Conservation (phyloP, 2,329 filamentous ascomycete species). For the Setomelanomma holmii region DNA sequence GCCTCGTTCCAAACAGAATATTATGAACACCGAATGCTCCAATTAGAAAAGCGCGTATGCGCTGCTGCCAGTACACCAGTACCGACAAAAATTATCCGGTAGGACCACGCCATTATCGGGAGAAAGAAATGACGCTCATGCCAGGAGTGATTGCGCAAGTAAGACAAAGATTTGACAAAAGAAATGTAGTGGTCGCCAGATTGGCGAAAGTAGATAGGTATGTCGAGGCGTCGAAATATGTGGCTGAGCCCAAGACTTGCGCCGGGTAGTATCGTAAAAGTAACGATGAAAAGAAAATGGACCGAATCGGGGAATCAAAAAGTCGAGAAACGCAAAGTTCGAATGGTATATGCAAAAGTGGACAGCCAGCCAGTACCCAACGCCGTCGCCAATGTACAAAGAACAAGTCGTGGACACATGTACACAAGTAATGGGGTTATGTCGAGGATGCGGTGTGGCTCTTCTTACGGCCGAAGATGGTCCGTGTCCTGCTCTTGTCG, state of each 20-base stretch:
- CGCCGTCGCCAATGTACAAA: constrained; percentile 41
- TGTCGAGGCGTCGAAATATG: constrained; percentile 10
- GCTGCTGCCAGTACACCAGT: background rate
- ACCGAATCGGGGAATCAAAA: constrained; percentile 7
- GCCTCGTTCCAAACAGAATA: background rate
- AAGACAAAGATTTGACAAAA: background rate
- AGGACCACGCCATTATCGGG: background rate
- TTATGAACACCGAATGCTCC: background rate
- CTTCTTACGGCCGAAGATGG: constrained; percentile 73
- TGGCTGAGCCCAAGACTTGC: constrained; percentile 25
- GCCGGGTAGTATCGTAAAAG: constrained; percentile 35
- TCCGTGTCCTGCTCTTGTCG: constrained; percentile 78
- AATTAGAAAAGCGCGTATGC: background rate
- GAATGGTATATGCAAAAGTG: constrained; percentile 41
- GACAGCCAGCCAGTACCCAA: constrained; percentile 32
- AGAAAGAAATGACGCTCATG: background rate
- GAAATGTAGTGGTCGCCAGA: constrained; percentile 1
- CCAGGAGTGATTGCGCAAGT: background rate
- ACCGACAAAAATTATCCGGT: background rate
- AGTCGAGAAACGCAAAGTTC: constrained; percentile 13
- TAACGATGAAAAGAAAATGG: constrained; percentile 20
- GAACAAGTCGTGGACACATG: constrained; percentile 44
- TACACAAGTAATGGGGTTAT: constrained; percentile 23
- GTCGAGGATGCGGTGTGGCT: constrained; percentile 31
- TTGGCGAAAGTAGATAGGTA: constrained; percentile 5